Evolutionary conservation across 495 filamentous ascomycete genomes (phyloP).

Genomic region (Podospora comata): DNA sequence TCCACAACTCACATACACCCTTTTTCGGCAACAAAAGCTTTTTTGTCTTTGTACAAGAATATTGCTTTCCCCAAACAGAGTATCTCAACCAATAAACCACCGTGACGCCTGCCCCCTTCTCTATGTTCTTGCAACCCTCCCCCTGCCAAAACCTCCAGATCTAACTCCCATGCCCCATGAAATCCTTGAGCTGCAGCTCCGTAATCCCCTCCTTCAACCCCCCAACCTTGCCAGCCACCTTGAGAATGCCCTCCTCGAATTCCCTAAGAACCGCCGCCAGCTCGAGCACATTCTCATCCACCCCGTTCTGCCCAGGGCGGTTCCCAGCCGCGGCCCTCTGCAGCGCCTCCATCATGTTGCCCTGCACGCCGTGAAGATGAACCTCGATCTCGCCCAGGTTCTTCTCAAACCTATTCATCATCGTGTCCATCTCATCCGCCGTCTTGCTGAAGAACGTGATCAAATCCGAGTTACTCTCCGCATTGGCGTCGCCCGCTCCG

Average conservation of each 20-base stretch:
- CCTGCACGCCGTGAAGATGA: conserved; percentile 73
- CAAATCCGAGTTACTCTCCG: conserved; percentile 59
- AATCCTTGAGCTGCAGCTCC: conserved; percentile 59
- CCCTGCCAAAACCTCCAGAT: not conserved
- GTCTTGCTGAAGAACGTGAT: conserved; percentile 74
- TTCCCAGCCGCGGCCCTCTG: conserved; percentile 59
- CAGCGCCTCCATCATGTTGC: conserved; percentile 63
- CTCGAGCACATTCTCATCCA: conserved; percentile 44
- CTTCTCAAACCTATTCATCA: conserved; percentile 61
- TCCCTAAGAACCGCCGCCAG: conserved; percentile 68
- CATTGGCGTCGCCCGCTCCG: conserved; percentile 45
- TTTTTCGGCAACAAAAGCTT: not conserved
- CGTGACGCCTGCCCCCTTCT: not conserved
- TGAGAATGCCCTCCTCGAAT: conserved; percentile 74
- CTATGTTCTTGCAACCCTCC: not conserved
- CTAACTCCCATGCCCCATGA: conserved; percentile 34
- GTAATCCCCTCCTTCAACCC: conserved; percentile 66
- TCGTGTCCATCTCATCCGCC: conserved; percentile 65
- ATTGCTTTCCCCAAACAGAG: not conserved
- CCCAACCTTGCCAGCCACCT: conserved; percentile 70
- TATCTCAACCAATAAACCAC: not conserved
- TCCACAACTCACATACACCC: not conserved
- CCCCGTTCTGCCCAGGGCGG: conserved; percentile 44
- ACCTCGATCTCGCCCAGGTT: conserved; percentile 79
- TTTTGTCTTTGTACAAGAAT: not conserved